Base-by-base conservation (phyloP, 495 filamentous ascomycete species). In the Penicillium crystallinum region DNA sequence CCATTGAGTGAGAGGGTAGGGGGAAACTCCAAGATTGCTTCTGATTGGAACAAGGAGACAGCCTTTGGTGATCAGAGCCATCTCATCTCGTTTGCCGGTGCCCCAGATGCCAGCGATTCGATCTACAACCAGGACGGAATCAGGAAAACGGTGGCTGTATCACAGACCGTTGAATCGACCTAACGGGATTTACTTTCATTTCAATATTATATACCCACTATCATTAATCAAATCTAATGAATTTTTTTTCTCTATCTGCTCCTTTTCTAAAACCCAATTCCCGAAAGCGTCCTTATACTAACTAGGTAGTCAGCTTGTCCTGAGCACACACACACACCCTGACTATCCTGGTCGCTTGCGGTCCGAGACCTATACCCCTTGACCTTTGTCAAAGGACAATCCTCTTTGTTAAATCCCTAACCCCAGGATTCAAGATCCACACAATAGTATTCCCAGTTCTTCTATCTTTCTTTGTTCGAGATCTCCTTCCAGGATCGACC, bases 141-240 rank as follows among this genome's bases (percentile, higher is more conserved):
- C 29, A 52, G 64, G 23, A 74, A 71, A 54, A 71, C 65, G n/a
- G 60, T 71, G 6, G 67, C 66, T 33, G 68, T 73, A 11, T 59
- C 57, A 35, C 70, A 63, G 17, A 73, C 70, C 5, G 60, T 73
- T 12, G 69, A 72, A 49, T 55, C 40, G n/a, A 27, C 49, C 14
- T 52, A 49, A 39, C 37, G 30, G n/a, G 47, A 52, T 19, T 37
- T 40, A 18, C 5, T 23, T 7, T 50, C 1, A 5, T 10, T 33
- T 27, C 18, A 25, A 27, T 39, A 17, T n/a, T 14, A 29, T 40
- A 50, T 50, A 50, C 37, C 47, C 29, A 40, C 18, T 38, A 19
- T 49, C 47, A 33, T 50, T 25, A 35, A 35, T 17, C 15, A 41
- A 15, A 23, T 30, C 14, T 50, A 50, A 50, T 49, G 47, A 50